Evolutionary conservation across 2,329 filamentous ascomycete genomes (phyloP).

Genomic region (Sclerotinia trifoliorum): DNA sequence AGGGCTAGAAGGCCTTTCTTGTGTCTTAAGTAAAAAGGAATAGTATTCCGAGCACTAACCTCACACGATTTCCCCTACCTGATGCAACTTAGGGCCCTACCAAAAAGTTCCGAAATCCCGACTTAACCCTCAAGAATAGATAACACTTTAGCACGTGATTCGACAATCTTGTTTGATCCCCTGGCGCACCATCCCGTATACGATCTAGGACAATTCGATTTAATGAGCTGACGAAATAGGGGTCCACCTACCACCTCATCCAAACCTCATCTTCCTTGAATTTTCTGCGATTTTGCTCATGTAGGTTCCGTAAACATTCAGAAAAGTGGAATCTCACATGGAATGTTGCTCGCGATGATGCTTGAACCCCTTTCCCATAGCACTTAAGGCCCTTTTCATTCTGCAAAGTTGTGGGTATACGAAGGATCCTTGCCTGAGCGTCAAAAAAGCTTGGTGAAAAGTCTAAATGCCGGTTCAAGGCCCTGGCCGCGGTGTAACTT

Average conservation of each 20-base stretch:
- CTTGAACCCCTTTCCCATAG: slow-evolving; percentile 11
- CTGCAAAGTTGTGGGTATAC: slow-evolving; percentile 12
- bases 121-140: not conserved
- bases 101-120: not conserved
- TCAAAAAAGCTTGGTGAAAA: slow-evolving; percentile 16
- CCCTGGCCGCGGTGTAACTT: not conserved
- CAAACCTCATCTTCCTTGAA: slow-evolving; percentile 5
- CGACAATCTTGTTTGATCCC: not conserved
- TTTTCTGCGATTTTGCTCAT: not conserved
- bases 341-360: slow-evolving; percentile 12
- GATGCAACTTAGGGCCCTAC: not conserved
- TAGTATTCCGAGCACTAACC: not conserved
- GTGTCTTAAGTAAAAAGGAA: not conserved
- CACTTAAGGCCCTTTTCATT: not conserved
- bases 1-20: not conserved
- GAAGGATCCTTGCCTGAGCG: not conserved
- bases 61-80: not conserved
- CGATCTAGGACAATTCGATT: not conserved
- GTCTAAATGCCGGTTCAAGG: not conserved
- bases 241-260: not conserved
- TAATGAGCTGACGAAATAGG: not conserved
- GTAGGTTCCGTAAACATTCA: slow-evolving; percentile 6
- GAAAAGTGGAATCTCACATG: slow-evolving; percentile 18
- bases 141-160: slow-evolving; percentile 12
- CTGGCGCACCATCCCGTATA: not conserved